Conservation (phyloP, 2,329 filamentous ascomycete genomes). For the Phialophora tarda region DNA sequence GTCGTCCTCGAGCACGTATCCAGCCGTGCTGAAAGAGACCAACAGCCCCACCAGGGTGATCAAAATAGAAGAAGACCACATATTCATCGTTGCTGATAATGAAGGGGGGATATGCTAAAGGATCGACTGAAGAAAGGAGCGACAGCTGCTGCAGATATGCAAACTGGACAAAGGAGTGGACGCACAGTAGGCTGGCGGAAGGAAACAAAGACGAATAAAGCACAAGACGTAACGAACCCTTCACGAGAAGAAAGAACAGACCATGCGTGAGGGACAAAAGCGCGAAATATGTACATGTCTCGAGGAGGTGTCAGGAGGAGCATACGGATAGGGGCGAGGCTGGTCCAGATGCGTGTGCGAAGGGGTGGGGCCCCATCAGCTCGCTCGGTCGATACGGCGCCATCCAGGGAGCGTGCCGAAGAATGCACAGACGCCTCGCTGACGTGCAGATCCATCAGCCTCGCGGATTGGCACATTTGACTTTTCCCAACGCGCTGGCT, state of each 20-base stretch:
- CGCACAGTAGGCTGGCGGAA: conserved; percentile 27
- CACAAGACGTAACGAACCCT: conserved; percentile 12
- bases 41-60: conserved; percentile 34
- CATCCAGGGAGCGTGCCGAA: background rate
- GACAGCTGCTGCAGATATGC: conserved; percentile 17
- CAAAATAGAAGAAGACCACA: conserved; percentile 35
- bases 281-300: conserved; percentile 13
- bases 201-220: conserved; percentile 9
- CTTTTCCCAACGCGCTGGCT: conserved; percentile 7
- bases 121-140: conserved; percentile 25
- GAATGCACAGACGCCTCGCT: conserved; percentile 10
- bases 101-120: conserved; percentile 13
- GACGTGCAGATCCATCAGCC: conserved; percentile 13
- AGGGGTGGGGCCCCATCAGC: background rate
- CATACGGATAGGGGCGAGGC: conserved; percentile 12
- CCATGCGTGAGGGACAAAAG: background rate
- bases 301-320: background rate
- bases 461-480: conserved; percentile 8
- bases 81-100: conserved; percentile 36
- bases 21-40: conserved; percentile 43
- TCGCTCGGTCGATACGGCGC: background rate
- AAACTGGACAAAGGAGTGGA: conserved; percentile 28
- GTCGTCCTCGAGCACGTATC: conserved; percentile 55
- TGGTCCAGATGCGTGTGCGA: conserved; percentile 13
- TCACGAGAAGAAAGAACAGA: conserved; percentile 21